Percentiles rank a stretch among this genome's conserved stretches.
Conservation (phyloP, 805 yeast genomes). For the Zygotorulaspora chibaensis region DNA sequence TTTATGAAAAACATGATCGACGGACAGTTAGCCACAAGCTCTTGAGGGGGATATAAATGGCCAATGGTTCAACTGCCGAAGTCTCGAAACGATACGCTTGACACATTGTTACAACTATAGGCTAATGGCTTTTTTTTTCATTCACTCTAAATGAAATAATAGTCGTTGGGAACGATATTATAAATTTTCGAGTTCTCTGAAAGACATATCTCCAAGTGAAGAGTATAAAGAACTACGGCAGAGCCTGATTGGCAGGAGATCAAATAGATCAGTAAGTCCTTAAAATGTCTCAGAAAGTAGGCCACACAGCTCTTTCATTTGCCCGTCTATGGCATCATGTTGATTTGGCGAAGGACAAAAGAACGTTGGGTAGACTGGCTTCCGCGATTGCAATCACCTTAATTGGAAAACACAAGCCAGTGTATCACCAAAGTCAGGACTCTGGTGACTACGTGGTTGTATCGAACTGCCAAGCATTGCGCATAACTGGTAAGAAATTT, state of each 20-base stretch:
- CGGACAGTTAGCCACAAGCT: not conserved
- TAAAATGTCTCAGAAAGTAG: constrained; percentile 35
- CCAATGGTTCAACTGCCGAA: not conserved
- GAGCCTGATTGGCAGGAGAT: too few species aligned
- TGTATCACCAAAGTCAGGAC: constrained; percentile 71
- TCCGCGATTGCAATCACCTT: constrained; percentile 79
- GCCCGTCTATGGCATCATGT: constrained; percentile 95
- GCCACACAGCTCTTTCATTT: constrained; percentile 63
- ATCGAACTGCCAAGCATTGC: constrained; percentile 79
- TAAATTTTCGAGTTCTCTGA: too few species aligned
- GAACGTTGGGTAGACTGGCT: constrained; percentile 92
- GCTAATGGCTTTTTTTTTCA: not conserved
- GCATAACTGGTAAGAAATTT: constrained; percentile 81
- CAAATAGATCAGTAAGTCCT: not conserved
- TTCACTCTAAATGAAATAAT: not conserved
- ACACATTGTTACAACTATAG: not conserved
- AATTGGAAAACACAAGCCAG: constrained; percentile 97
- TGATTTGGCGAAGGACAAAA: constrained; percentile 75
- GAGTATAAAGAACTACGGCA: too few species aligned
- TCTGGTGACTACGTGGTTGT: constrained; percentile 97
- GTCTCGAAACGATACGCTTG: not conserved
- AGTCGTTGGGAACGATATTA: too few species aligned
- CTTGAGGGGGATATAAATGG: not conserved
- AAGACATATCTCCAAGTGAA: too few species aligned
- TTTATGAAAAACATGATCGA: constrained; percentile 50